Evolutionary conservation across 2,329 filamentous ascomycete genomes (phyloP).

Genomic region (Nigrospora sphaerica): DNA sequence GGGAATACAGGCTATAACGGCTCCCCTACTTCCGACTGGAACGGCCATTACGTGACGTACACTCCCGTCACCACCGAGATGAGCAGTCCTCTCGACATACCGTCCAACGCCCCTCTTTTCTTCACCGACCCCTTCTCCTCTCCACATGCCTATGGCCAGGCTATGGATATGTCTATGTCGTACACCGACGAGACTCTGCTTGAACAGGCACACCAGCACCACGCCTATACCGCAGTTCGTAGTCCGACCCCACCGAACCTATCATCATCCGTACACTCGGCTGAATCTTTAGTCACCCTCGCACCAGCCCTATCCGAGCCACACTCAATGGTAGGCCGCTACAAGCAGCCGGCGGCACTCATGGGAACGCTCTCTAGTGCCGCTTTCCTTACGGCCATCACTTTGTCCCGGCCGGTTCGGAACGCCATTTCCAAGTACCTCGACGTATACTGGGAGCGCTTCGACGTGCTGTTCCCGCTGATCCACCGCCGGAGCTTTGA

Average conservation of each 20-base stretch:
- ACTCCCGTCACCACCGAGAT: too few relatives aligned
- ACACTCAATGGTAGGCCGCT: slow-evolving; percentile 28
- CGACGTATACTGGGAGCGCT: slow-evolving; percentile 45
- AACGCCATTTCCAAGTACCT: slow-evolving; percentile 42
- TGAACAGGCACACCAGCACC: slow-evolving; percentile 26
- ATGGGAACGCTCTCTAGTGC: slow-evolving; percentile 24
- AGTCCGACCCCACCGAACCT: slow-evolving; percentile 39
- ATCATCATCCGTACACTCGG: slow-evolving; percentile 33
- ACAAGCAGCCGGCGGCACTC: slow-evolving; percentile 30
- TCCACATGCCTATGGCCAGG: slow-evolving; percentile 24
- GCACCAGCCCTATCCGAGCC: slow-evolving; percentile 31
- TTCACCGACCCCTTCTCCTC: slow-evolving; percentile 20
- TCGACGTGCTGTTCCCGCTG: slow-evolving; percentile 41
- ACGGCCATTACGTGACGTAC: too few relatives aligned
- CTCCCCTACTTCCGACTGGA: too few relatives aligned
- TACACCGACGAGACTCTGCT: slow-evolving; percentile 24
- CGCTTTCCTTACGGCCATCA: slow-evolving; percentile 29
- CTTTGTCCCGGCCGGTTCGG: slow-evolving; percentile 26
- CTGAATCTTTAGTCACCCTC: slow-evolving; percentile 42
- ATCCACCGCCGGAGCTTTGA: slow-evolving; percentile 41
- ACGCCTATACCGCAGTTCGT: slow-evolving; percentile 37
- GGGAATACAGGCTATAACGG: too few relatives aligned
- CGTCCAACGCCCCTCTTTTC: background rate
- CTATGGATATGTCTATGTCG: slow-evolving; percentile 27
- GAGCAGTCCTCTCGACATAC: background rate